Base-by-base conservation (phyloP, 225 moss, liverwort and hornwort genomes). In the Marchantia paleacea region DNA sequence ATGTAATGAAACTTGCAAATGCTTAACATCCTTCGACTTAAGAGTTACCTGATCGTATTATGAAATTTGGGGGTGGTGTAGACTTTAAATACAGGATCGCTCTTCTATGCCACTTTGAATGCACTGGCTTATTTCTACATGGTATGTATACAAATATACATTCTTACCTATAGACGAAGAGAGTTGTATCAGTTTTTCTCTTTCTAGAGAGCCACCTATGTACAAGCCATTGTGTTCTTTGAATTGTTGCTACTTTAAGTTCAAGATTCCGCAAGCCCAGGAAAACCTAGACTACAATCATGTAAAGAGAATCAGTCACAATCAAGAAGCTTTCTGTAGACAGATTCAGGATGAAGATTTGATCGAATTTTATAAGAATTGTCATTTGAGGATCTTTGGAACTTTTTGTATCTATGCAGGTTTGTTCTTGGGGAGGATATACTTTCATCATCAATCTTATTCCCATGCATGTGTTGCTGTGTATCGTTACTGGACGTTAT, bases 361-460 rank as follows among this genome's bases (percentile, higher is more conserved):
- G 39, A 39, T 39, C 39, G 5, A 39, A 39, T 39, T 39, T 2
- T 39, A 39, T 39, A 39, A 39, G 3, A 39, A 39, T 39, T 39
- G 39, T 39, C 39, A 39, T 39, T n/a, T 39, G 5, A 39, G 39
- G 39, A 62, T 62, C 62, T 62, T 62, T 16, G 6, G 22, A 62
- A 6, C 24, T 62, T 62, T 62, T 62, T 75, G 55, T 14, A 29
- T 55, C 15, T 19, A 22, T 85, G 51, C 90, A 99, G 97, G 95
- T 95, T 81, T 95, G 95, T 75, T 99, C 99, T 47, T 99, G 99
- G 99, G 99, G 99, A 63, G 99, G 99, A 79, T 99, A 99, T 64
- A 99, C 99, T 15, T 99, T 99, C 78, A 99, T 99, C 75, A 95
- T 99, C 86, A 99, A 99, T 87, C 90, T 99, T 75, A 95, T 99